Evolutionary conservation across 106 monocot genomes (phyloP), one percentile per base, ranked within the genome.

Genomic region (Apostasia ramifera): DNA sequence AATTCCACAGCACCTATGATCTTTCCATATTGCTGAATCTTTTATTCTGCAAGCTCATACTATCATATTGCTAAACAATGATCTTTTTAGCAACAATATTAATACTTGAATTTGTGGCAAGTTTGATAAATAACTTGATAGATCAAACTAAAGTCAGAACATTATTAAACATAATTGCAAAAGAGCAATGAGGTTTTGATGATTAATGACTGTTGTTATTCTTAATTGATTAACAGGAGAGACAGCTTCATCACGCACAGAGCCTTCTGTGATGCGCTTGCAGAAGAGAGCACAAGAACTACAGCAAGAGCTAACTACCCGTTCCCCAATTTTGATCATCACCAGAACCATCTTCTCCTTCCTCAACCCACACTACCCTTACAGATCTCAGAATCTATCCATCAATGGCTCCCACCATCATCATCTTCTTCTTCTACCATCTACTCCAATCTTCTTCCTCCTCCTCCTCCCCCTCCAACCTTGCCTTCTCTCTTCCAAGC

Each of bases 241-340:
- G 72, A 72, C 61, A 62, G 72, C 61, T 72, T 72, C 40, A 49
- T 72, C 48, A 72, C 72, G 4, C 72, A 72, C 61, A 61, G 59
- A 3, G 72, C 72, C 51, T 72, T 72, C 72, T 72, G 72, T 43
- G 72, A 72, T 11, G 72, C 49, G 3, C 8, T 72, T 4, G 72
- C 72, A 12, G 51, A 40, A 53, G 72, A 62, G 52, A 61, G 41
- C 40, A 9, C 57, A 2, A 71, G 40, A 37, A 59, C 49, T 11
- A 59, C 59, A 9, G 59, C 38, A 11, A 39, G 47, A 4, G 8
- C 47, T 40, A 48, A 10, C 26, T 26, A 26, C 55, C 55, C 55
- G 15, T 55, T 55, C 15, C 13, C 13, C 53, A 53, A 53, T 53
- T 26, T 26, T 26, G 26, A 26, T 26, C 26, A 26, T 26, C 6